Conservation (phyloP, 345 rosid genomes). For the Salix koriyanagi region DNA sequence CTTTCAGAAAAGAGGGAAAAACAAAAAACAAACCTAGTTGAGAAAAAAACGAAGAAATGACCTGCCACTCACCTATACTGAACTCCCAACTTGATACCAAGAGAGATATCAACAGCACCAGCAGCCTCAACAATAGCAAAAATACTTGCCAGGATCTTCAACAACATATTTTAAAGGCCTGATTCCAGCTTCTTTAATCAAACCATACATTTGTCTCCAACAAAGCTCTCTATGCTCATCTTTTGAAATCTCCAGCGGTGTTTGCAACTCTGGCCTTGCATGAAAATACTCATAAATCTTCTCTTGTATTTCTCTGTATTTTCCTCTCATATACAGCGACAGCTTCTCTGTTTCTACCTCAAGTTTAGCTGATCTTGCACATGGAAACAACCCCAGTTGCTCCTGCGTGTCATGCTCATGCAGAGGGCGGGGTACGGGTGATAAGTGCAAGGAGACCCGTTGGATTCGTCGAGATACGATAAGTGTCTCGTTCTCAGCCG, state of each 20-base stretch:
- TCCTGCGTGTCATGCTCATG: neutral
- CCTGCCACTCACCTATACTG: slow-evolving; percentile 66
- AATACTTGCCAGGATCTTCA: slow-evolving; percentile 83
- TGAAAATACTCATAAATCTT: slow-evolving; percentile 54
- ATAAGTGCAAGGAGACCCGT: slow-evolving; percentile 52
- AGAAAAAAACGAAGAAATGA: neutral
- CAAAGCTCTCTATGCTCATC: slow-evolving; percentile 84
- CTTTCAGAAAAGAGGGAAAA: neutral
- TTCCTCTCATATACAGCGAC: slow-evolving; percentile 62
- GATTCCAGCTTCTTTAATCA: slow-evolving; percentile 74
- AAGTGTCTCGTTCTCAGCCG: slow-evolving; percentile 26
- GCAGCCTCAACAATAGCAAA: slow-evolving; percentile 79
- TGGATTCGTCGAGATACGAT: slow-evolving; percentile 47
- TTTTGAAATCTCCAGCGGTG: slow-evolving; percentile 79
- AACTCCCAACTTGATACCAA: slow-evolving; percentile 91
- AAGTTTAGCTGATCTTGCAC: slow-evolving; percentile 38
- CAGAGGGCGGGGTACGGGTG: slow-evolving; percentile 19
- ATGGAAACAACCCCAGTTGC: slow-evolving; percentile 30
- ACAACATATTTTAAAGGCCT: slow-evolving; percentile 58
- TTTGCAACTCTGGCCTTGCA: slow-evolving; percentile 74
- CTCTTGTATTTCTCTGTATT: slow-evolving; percentile 76
- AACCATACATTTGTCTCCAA: slow-evolving; percentile 67
- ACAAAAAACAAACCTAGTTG: neutral
- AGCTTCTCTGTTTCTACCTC: slow-evolving; percentile 48
- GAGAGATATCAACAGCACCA: slow-evolving; percentile 86